A percentile compares a stretch with the other conserved stretches of the same genome.
phyloP scores from a whole-genome alignment of 164 flowering plant species.

The Paratinospora sagittata region DNA sequence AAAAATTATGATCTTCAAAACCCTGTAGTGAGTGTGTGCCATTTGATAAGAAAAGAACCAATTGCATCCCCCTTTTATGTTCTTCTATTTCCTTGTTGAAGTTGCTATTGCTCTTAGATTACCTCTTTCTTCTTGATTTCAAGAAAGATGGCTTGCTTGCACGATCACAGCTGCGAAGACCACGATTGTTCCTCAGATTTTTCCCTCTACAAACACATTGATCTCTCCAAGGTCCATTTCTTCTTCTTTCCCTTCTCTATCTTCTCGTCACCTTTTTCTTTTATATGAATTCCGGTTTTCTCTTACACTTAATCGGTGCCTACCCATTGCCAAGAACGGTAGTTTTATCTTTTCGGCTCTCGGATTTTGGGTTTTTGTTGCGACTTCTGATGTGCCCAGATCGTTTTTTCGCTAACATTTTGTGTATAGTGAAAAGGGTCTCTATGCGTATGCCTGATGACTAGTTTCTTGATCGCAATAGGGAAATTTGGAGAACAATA shows the following conservation, averaged over 20 bases:
- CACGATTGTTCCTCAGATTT: slow-evolving; percentile 84
- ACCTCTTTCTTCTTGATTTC: too few relatives aligned
- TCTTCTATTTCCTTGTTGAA: too few relatives aligned
- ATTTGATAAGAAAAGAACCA: too few relatives aligned
- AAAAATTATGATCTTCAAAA: too few relatives aligned
- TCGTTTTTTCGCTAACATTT: neutral
- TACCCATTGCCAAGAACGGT: neutral
- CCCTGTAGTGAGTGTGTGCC: too few relatives aligned
- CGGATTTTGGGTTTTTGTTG: neutral
- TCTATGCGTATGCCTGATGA: neutral
- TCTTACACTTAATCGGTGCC: neutral
- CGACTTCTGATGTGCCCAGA: slow-evolving; percentile 3
- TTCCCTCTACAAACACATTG: slow-evolving; percentile 94
- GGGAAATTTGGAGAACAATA: neutral
- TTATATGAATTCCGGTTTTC: neutral
- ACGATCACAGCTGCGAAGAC: slow-evolving; percentile 93
- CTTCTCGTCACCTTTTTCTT: neutral
- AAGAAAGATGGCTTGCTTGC: slow-evolving; percentile 68
- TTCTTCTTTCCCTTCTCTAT: neutral
- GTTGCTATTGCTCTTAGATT: too few relatives aligned
- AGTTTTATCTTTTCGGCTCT: neutral
- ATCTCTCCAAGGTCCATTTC: slow-evolving; percentile 64
- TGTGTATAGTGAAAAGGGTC: slow-evolving; percentile 1
- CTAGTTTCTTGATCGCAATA: neutral
- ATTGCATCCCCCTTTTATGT: too few relatives aligned